Percentiles rank a stretch among this genome's conserved stretches.
Conservation (phyloP, 2,329 filamentous ascomycete genomes). For the Phaeosphaeriaceae sp. region DNA sequence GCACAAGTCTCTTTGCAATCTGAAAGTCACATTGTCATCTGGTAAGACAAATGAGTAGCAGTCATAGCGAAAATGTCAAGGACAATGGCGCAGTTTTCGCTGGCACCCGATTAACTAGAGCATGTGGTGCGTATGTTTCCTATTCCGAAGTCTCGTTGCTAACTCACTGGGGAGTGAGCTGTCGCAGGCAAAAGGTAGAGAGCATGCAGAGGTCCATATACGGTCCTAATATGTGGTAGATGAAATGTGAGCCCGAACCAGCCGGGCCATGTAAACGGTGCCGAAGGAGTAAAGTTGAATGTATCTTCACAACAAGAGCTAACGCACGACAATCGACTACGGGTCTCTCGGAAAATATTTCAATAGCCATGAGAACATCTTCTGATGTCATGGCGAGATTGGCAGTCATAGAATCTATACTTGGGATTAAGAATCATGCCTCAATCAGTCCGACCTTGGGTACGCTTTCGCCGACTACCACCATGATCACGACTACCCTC, state of each 20-base stretch:
- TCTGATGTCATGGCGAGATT: conserved; percentile 11
- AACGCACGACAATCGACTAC: conserved; percentile 39
- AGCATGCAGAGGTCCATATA: not conserved
- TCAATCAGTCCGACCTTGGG: conserved; percentile 1
- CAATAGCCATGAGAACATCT: not conserved
- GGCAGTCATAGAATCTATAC: conserved; percentile 16
- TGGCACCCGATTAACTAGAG: conserved; percentile 15
- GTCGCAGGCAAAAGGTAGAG: conserved; percentile 18
- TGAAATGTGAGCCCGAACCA: conserved; percentile 20
- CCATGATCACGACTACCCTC: conserved; percentile 12
- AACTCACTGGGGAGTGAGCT: conserved; percentile 8
- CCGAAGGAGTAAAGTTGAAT: conserved; percentile 33
- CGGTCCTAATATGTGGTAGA: conserved; percentile 4
- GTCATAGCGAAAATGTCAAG: too few relatives aligned
- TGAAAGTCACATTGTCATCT: too few relatives aligned
- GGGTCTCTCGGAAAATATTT: not conserved
- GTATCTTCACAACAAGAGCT: conserved; percentile 51
- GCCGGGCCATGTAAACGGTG: conserved; percentile 16
- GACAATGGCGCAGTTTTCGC: too few relatives aligned
- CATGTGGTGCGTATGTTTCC: conserved; percentile 13
- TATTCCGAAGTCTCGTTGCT: not conserved
- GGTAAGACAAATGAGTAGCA: too few relatives aligned
- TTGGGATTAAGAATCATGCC: conserved; percentile 13
- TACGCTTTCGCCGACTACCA: conserved; percentile 10
- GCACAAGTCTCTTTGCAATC: too few relatives aligned